A percentile compares a stretch with the other conserved stretches of the same genome.
These are phyloP conservation scores for Mollisia scopiformis DNA, from an alignment of 2,329 filamentous ascomycete species.

Conservation along the genomic window DNA sequence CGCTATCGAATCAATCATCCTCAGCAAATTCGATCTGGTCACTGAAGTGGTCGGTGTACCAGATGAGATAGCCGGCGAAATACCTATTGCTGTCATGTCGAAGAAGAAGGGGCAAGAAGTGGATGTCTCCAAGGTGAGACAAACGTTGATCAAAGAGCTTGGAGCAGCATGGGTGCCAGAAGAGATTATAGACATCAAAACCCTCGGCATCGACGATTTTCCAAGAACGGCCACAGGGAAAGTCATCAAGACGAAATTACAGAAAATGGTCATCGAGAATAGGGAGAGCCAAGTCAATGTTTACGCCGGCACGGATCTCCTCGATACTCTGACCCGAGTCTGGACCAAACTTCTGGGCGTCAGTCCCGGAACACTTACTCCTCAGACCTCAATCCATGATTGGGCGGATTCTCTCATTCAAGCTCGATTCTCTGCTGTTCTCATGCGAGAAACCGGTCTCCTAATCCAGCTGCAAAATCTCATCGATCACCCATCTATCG, in stretches of 20 bases:
- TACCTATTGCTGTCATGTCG: constrained; percentile 76
- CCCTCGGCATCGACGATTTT: constrained; percentile 81
- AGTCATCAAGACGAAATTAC: constrained; percentile 87
- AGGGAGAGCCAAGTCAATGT: neutral
- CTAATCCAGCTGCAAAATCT: constrained; percentile 10
- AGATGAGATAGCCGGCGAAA: constrained; percentile 81
- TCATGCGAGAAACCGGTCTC: constrained; percentile 6
- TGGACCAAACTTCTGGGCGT: constrained; percentile 16
- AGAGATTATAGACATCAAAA: constrained; percentile 81
- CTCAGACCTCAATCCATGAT: constrained; percentile 10
- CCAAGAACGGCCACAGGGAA: constrained; percentile 97
- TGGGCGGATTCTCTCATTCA: constrained; percentile 17
- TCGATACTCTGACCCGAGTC: constrained; percentile 7
- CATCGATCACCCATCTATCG: constrained; percentile 9
- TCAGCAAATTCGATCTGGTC: constrained; percentile 62
- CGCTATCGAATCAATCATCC: constrained; percentile 66
- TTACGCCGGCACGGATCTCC: neutral
- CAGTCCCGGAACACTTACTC: constrained; percentile 2
- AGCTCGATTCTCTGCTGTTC: constrained; percentile 12
- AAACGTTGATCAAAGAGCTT: constrained; percentile 56
- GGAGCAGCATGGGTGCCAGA: constrained; percentile 44
- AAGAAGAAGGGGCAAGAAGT: constrained; percentile 27
- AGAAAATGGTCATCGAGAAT: constrained; percentile 20
- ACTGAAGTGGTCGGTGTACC: constrained; percentile 79
- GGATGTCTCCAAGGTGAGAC: neutral